Evolutionary conservation across 2,329 filamentous ascomycete species (phyloP), one percentile per base, ranked within the genome.

Genomic region (Plenodomus lindquistii): DNA sequence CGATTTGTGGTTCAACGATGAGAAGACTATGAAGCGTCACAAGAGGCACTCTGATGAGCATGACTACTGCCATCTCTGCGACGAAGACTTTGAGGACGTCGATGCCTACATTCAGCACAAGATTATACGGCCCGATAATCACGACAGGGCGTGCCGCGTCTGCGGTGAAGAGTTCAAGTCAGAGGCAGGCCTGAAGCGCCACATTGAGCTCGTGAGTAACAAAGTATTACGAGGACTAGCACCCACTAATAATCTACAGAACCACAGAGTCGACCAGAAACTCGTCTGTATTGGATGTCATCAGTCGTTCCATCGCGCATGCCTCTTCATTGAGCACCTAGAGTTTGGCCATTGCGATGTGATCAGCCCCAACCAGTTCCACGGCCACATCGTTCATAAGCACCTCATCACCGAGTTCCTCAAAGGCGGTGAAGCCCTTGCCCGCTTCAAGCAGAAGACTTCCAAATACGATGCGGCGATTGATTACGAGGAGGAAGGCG

Each of bases 131-230:
- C 68, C 70, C 1, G 57, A 66, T 42, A 61, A 71, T 2, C 74
- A 72, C 22, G 78, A 82, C 52, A 77, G 81, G 38, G 76, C 76
- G 42, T 86, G 83, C 62, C 78, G 80, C 11, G 72, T 83, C 36
- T 85, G 83, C 44, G 80, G 78, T 11, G 63, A 75, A 8, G 81
- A 85, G 36, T 85, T 83, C 67, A 77, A 77, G 51, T 81, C 76
- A 21, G 70, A 75, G 2, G 74, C 73, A 18, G 83, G 81, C 1
- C 72, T 80, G 10, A 76, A 79, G 44, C 59, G 59, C 17, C 83
- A 86, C 54, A 74, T 83, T n/a, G 70, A 74, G 45, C 64, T 74
- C 54, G 81, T 83, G 60, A 61, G 73, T 60, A 16, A 9, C 17
- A 5, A 35, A 2, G 5, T 36, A 35, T 16, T 13, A 15, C 24